Evolutionary conservation across 202 grass and related monocot genomes (phyloP).

Genomic region (Elaeis oleifera): DNA sequence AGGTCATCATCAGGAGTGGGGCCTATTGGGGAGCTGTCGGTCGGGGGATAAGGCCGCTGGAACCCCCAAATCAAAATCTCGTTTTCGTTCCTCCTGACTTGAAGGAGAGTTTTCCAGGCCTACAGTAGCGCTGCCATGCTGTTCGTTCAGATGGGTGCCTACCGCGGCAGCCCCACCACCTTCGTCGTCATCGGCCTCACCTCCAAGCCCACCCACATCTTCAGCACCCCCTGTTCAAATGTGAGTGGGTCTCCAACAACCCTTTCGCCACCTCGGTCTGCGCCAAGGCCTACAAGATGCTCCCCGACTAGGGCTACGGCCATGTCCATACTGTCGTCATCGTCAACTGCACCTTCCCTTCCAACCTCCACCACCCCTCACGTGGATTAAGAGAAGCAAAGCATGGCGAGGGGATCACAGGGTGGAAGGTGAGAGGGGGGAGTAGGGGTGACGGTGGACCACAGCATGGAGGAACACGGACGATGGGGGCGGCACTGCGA

Average conservation of each 20-base stretch:
- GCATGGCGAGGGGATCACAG: too few species aligned
- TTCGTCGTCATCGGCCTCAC: slow-evolving; percentile 67
- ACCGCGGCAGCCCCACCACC: slow-evolving; percentile 72
- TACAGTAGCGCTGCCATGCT: slow-evolving; percentile 72
- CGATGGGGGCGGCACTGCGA: too few species aligned
- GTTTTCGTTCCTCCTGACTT: slow-evolving; percentile 14
- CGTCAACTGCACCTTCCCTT: slow-evolving; percentile 89
- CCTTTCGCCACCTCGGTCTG: slow-evolving; percentile 16
- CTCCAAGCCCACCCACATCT: slow-evolving; percentile 74
- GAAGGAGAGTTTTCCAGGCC: slow-evolving; percentile 46
- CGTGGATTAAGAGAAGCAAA: too few species aligned
- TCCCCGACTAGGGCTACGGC: slow-evolving; percentile 99
- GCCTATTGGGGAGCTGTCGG: slow-evolving; percentile 12
- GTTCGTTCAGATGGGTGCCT: slow-evolving; percentile 84
- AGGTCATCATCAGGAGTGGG: slow-evolving; percentile 22
- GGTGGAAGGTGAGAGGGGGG: too few species aligned
- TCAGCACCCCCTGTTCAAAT: slow-evolving; percentile 70
- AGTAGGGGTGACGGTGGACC: too few species aligned
- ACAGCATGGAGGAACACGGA: too few species aligned
- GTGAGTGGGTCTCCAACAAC: background rate
- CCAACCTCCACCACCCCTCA: background rate
- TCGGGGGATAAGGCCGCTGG: background rate
- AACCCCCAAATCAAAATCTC: background rate
- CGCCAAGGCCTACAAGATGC: slow-evolving; percentile 72
- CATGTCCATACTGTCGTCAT: slow-evolving; percentile 80